phyloP scores from a whole-genome alignment of 805 yeast genomes.

The Myxozyma udenii region DNA sequence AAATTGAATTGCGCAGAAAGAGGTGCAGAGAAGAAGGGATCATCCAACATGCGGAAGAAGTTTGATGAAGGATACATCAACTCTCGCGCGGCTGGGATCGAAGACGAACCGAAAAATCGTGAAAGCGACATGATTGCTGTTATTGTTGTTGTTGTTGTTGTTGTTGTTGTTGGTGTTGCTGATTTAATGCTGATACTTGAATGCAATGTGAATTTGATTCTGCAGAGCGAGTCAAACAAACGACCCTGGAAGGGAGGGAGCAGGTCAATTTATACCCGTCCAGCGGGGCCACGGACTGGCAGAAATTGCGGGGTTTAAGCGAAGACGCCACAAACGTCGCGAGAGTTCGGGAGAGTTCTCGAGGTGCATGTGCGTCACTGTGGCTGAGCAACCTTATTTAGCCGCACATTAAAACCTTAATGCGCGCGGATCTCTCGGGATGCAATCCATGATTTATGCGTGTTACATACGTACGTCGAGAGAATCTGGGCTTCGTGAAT shows the following conservation, averaged over 20 bases:
- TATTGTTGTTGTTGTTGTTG: neutral
- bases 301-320: too few species aligned
- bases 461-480: too few species aligned
- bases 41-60: conserved; percentile 15
- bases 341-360: neutral
- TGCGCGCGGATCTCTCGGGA: too few species aligned
- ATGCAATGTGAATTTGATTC: neutral
- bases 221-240: neutral
- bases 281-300: neutral
- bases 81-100: conserved; percentile 13
- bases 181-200: too few species aligned
- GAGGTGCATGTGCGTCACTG: too few species aligned
- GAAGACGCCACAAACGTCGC: neutral
- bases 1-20: conserved; percentile 8
- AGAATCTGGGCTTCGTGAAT: too few species aligned
- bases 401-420: too few species aligned
- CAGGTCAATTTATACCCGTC: neutral
- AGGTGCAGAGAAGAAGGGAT: conserved; percentile 20
- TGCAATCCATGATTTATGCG: too few species aligned
- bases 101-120: conserved; percentile 14
- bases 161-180: neutral
- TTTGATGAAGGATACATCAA: conserved; percentile 9
- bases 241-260: neutral
- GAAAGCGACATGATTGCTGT: conserved; percentile 22
- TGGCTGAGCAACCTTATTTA: too few species aligned